A percentile compares a stretch with the other conserved stretches of the same genome.
Evolutionary conservation across 2,329 filamentous ascomycete genomes (phyloP).

Genomic region (Ophioceras dolichostomum): DNA sequence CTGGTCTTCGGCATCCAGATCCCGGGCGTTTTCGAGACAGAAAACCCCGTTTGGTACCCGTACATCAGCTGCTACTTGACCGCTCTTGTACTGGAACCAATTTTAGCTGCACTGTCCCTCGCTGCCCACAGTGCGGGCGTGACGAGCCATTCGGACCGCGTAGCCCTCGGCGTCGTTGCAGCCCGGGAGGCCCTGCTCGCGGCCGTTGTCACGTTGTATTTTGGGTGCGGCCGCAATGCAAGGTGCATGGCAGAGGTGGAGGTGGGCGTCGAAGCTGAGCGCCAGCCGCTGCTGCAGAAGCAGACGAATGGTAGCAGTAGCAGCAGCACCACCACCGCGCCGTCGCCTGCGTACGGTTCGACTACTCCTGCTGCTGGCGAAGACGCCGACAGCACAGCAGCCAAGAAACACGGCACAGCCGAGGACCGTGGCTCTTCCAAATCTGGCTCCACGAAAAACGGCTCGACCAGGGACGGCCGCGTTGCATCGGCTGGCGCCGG

Average conservation of each 20-base stretch:
- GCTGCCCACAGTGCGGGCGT: conserved; percentile 4
- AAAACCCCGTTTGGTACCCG: conserved; percentile 46
- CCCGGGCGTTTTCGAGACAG: conserved; percentile 36
- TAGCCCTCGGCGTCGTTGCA: conserved; percentile 18
- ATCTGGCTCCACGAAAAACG: conserved; percentile 3
- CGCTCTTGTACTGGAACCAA: conserved; percentile 42
- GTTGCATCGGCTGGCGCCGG: conserved; percentile 7
- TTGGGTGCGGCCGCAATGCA: conserved; percentile 10
- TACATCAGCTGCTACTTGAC: conserved; percentile 51
- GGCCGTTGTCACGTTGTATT: conserved; percentile 20
- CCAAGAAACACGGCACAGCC: not conserved
- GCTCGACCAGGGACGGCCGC: conserved; percentile 2
- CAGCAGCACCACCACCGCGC: not conserved
- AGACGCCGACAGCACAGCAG: conserved; percentile 4
- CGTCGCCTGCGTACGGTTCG: too few relatives aligned
- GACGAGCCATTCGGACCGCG: conserved; percentile 8
- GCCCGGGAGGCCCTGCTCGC: conserved; percentile 20
- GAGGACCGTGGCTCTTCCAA: not conserved
- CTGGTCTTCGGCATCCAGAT: conserved; percentile 52
- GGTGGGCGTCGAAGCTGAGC: conserved; percentile 50
- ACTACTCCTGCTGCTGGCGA: too few relatives aligned
- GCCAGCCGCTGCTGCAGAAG: conserved; percentile 42
- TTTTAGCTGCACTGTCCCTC: conserved; percentile 19
- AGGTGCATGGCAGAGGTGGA: conserved; percentile 12
- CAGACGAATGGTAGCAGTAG: conserved; percentile 11